Percentiles rank a stretch among this genome's conserved stretches.
phyloP scores from a whole-genome alignment of 345 rosid genomes.

The Melastoma malabathricum region DNA sequence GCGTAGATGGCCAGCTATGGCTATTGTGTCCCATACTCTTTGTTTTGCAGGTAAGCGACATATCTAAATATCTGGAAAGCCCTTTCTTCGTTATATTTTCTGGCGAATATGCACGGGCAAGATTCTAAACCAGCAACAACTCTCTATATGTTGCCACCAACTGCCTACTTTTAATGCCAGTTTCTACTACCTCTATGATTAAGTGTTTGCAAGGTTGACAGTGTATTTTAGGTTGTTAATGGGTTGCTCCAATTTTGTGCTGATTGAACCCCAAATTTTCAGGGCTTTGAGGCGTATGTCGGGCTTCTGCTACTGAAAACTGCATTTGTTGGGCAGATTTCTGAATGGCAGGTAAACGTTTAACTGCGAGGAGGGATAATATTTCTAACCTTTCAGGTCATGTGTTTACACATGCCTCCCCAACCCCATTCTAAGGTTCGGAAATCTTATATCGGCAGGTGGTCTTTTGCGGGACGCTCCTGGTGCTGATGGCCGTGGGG shows the following conservation, averaged over 20 bases:
- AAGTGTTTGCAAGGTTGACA: too few species aligned
- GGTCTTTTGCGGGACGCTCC: conserved; percentile 59
- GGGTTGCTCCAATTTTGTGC: conserved; percentile 1
- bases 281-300: conserved; percentile 94
- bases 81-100: too few species aligned
- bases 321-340: conserved; percentile 52
- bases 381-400: too few species aligned
- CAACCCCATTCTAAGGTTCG: background rate
- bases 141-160: too few species aligned
- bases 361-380: background rate
- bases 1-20: conserved; percentile 94
- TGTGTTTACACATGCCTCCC: conserved; percentile 1
- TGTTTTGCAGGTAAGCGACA: conserved; percentile 59
- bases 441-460: conserved; percentile 37
- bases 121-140: too few species aligned
- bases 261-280: conserved; percentile 7
- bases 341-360: conserved; percentile 80
- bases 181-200: too few species aligned
- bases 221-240: background rate
- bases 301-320: conserved; percentile 75
- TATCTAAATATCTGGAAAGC: background rate
- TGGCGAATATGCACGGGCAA: too few species aligned
- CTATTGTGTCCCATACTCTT: conserved; percentile 88
- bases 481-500: conserved; percentile 88
- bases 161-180: too few species aligned